These are phyloP conservation scores for Talaromyces funiculosus DNA, from an alignment of 2,329 filamentous ascomycete species.

Conservation along the genomic window DNA sequence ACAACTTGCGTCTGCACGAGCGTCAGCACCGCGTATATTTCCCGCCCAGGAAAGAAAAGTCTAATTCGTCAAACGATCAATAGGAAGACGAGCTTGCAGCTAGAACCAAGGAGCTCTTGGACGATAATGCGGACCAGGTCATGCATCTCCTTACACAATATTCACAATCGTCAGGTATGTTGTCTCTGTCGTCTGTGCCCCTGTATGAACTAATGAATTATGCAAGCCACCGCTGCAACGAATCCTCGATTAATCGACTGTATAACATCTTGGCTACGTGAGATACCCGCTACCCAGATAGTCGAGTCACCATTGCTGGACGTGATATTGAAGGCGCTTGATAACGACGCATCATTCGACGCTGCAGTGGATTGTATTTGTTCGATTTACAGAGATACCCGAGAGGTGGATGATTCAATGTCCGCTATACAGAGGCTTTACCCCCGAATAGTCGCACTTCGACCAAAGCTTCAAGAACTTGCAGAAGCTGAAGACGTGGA, in stretches of 20 bases:
- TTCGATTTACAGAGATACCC: constrained; percentile 83
- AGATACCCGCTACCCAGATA: constrained; percentile 78
- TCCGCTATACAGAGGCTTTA: constrained; percentile 76
- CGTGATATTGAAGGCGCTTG: constrained; percentile 70
- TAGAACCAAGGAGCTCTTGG: constrained; percentile 82
- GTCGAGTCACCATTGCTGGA: constrained; percentile 80
- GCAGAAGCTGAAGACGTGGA: constrained; percentile 79
- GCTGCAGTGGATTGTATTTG: constrained; percentile 89
- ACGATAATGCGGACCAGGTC: constrained; percentile 84
- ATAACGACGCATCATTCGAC: constrained; percentile 72
- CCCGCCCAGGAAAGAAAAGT: constrained; percentile 30
- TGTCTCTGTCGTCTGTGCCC: background rate
- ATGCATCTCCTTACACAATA: constrained; percentile 84
- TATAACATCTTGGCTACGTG: constrained; percentile 92
- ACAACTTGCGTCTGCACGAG: constrained; percentile 40
- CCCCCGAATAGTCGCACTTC: constrained; percentile 70
- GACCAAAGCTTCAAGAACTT: constrained; percentile 67
- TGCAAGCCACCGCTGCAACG: constrained; percentile 65
- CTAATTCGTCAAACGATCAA: constrained; percentile 44
- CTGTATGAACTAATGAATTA: background rate
- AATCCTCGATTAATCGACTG: constrained; percentile 92
- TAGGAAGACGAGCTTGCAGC: constrained; percentile 91
- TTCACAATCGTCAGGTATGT: constrained; percentile 76
- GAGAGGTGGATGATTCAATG: constrained; percentile 86
- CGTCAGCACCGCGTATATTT: constrained; percentile 22